Evolutionary conservation across 805 yeast genomes (phyloP), one percentile per base, ranked within the genome.

Genomic region (Candida piceae): DNA sequence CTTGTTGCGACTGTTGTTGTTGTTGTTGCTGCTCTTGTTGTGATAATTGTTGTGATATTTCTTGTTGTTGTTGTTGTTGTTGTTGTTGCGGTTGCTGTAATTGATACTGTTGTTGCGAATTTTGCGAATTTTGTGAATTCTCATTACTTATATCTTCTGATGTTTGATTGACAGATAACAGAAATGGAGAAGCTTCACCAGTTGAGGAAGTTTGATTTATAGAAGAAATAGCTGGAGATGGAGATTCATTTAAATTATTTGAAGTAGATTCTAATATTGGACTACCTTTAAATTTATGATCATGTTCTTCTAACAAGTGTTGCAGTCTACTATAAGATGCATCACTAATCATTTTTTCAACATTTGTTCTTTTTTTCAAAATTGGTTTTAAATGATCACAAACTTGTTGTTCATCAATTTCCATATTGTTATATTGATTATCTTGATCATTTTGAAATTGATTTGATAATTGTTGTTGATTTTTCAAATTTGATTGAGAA

Each of bases 301-400:
- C 62, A 17, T 51, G 49, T 30, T 55, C 54, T 26, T 59, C 61
- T 29, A 60, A 34, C 27, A 58, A 44, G 13, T 45, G 41, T 41
- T 58, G 65, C 25, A 60, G 40, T 26, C 62, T 44, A 18, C 52
- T 42, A 45, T 59, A 60, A 15, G 62, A 56, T n/a, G 64, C 74
- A 50, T 78, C 82, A 38, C 78, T 67, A 21, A 86, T 72, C 71
- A 90, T 77, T 61, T 73, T 78, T 58, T 88, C 96, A 29, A 87
- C 79, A 28, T 85, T 82, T 2, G 95, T 78, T 53, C 93, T 76
- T 62, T 85, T 84, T 62, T 90, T 90, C 51, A 90, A 66, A 41
- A 90, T 90, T 18, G 97, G 93, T 62, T 89, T 89, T 20, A 85
- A 70, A 20, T 61, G 62, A 32, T 58, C 62, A 17, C 40, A 36